These are phyloP conservation scores for Croton setiger DNA, from an alignment of 441 rosid genomes.

Conservation along the genomic window DNA sequence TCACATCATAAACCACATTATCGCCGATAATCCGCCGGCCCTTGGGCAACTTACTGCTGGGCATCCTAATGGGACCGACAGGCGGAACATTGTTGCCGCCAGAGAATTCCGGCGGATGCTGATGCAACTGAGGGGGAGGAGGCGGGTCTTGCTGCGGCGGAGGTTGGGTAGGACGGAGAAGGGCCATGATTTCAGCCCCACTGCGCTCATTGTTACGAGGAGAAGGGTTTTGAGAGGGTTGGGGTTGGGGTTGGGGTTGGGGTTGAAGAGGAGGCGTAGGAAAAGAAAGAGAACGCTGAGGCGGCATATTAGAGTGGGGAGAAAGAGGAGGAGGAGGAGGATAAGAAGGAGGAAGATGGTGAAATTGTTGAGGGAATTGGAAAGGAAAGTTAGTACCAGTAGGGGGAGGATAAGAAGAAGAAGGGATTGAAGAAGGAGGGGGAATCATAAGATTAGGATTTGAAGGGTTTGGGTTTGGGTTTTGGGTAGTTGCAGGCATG, in stretches of 20 bases:
- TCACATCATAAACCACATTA: slow-evolving; percentile 44
- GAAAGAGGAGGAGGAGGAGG: slow-evolving; percentile 1
- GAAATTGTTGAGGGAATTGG: slow-evolving; percentile 34
- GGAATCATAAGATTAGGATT: slow-evolving; percentile 22
- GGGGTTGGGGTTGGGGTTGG: slow-evolving; percentile 10
- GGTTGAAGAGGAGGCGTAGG: slow-evolving; percentile 46
- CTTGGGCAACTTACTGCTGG: slow-evolving; percentile 50
- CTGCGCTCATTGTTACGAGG: slow-evolving; percentile 28
- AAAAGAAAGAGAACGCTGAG: slow-evolving; percentile 39
- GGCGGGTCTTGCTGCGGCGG: slow-evolving; percentile 22
- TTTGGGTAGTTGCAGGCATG: slow-evolving; percentile 31
- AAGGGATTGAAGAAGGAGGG: slow-evolving; percentile 46
- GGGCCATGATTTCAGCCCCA: slow-evolving; percentile 72
- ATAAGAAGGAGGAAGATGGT: slow-evolving; percentile 20
- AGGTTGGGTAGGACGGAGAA: slow-evolving; percentile 33
- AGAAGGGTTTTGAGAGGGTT: slow-evolving; percentile 13
- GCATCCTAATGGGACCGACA: slow-evolving; percentile 22
- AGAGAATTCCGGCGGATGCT: slow-evolving; percentile 10
- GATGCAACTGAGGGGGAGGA: slow-evolving; percentile 20
- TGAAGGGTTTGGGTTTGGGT: slow-evolving; percentile 18
- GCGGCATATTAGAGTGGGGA: slow-evolving; percentile 16
- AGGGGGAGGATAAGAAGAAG: slow-evolving; percentile 43
- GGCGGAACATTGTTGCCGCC: neutral
- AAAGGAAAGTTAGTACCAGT: slow-evolving; percentile 33
- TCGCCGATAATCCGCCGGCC: slow-evolving; percentile 51